Evolutionary conservation across 108 stramenopile species (phyloP), one percentile per base, ranked within the genome.

Genomic region (Cyclotella cryptica): DNA sequence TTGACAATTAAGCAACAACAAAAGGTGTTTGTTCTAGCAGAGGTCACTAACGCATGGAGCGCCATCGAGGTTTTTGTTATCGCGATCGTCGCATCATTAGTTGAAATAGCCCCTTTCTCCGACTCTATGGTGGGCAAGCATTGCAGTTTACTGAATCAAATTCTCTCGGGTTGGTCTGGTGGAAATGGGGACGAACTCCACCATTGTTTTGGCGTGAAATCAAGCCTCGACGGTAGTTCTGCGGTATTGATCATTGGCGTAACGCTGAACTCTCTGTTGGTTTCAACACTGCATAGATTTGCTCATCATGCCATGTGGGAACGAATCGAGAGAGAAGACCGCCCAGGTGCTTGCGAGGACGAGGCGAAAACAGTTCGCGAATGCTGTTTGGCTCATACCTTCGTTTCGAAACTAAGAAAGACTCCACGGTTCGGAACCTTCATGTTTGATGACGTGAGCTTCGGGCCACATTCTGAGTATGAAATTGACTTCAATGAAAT

Each of bases 31-130:
- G 55, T 90, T 30, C 43, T 93, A 53, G 92, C 90, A 28, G 96
- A 97, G 74, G 83, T 97, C 17, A 71, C 89, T 22, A 96, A 93
- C 59, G 93, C 93, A 18, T 97, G 97, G 97, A 88, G 88, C 49
- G 95, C 95, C 6, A 79, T 96, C 29, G 97, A 97, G 69, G 97
- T 97, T 8, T 97, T 97, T 74, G 73, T 90, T 0, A 74, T 97
- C 60, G 69, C 81, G 10, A 76, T 83, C 35, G 19, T 83, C 35
- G 95, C 90, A 10, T 89, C 94, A 0, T 58, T 97, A 46, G 59
- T 93, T 28, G 88, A 97, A 66, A 91, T 96, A 42, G 85, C 90
- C 10, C 89, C 87, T 22, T 95, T 97, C 75, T 88, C 96, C 13
- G 73, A 84, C 0, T 95, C 94, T 52, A 94, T 97, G 64, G 88